Evolutionary conservation across 2,329 filamentous ascomycete genomes (phyloP).

Genomic region (Ascochyta clinopodiicola): DNA sequence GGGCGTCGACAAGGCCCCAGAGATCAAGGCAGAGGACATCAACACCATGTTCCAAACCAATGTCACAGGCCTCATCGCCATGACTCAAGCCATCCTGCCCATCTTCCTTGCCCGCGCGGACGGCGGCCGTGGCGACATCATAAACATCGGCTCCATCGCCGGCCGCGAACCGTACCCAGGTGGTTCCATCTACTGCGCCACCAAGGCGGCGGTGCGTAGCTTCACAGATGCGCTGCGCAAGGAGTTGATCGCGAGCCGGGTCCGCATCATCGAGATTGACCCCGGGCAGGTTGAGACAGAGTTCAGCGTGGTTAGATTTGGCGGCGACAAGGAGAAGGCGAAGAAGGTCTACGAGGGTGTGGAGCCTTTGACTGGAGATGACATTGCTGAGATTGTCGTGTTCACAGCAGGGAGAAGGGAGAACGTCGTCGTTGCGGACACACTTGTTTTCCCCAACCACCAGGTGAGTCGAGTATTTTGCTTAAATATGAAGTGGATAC

Average conservation of each 20-base stretch:
- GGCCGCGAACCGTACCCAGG: conserved; percentile 85
- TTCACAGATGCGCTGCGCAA: conserved; percentile 84
- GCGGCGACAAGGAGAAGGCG: conserved; percentile 87
- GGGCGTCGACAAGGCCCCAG: conserved; percentile 83
- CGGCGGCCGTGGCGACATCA: conserved; percentile 86
- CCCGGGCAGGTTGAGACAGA: conserved; percentile 95
- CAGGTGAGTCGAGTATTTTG: conserved; percentile 67
- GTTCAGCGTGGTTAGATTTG: conserved; percentile 87
- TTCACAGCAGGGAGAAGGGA: conserved; percentile 83
- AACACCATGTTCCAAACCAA: conserved; percentile 90
- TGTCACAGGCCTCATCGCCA: conserved; percentile 91
- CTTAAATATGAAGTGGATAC: neutral
- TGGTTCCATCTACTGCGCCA: conserved; percentile 91
- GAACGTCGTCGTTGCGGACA: conserved; percentile 90
- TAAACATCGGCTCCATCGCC: conserved; percentile 94
- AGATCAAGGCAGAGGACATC: conserved; percentile 83
- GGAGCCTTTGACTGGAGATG: conserved; percentile 82
- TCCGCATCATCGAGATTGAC: conserved; percentile 86
- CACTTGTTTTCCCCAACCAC: conserved; percentile 85
- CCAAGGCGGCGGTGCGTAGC: conserved; percentile 84
- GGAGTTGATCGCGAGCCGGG: conserved; percentile 80
- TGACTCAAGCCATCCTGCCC: conserved; percentile 89
- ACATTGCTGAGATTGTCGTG: conserved; percentile 89
- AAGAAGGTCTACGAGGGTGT: conserved; percentile 80
- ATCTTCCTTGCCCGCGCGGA: conserved; percentile 75